Percentiles rank a stretch among this genome's conserved stretches.
These are phyloP conservation scores for Deinandra increscens DNA, from an alignment of 129 eudicot species.

Conservation along the genomic window DNA sequence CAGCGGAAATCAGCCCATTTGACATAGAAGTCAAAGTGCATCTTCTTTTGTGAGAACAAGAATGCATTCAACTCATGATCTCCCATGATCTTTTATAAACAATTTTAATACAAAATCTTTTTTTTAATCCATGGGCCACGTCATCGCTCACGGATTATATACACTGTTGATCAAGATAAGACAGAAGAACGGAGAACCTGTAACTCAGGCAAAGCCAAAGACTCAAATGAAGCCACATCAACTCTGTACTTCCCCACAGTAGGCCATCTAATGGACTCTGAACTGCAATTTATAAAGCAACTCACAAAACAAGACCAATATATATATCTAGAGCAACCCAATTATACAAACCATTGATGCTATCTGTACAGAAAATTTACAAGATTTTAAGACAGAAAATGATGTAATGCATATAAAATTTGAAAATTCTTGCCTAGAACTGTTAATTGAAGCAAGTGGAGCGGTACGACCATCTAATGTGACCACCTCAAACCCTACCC, in stretches of 20 bases:
- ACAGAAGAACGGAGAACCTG: constrained; percentile 48
- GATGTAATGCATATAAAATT: too few species aligned
- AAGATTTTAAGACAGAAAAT: too few species aligned
- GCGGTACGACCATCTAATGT: constrained; percentile 64
- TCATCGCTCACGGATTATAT: neutral
- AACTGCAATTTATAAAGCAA: constrained; percentile 46
- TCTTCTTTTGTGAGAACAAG: neutral
- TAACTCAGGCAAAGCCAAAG: constrained; percentile 84
- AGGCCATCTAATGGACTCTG: constrained; percentile 78
- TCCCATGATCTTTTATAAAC: neutral
- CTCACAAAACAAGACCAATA: neutral
- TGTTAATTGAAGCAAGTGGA: constrained; percentile 58
- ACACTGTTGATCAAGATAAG: neutral
- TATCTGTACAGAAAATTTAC: neutral
- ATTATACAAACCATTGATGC: neutral
- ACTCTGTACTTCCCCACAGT: constrained; percentile 76
- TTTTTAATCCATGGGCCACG: too few species aligned
- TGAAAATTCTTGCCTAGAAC: constrained; percentile 36
- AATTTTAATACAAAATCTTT: too few species aligned
- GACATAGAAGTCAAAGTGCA: constrained; percentile 14
- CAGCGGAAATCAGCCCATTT: constrained; percentile 4
- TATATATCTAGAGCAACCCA: neutral
- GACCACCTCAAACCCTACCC: constrained; percentile 91
- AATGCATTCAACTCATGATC: neutral
- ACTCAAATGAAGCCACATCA: constrained; percentile 81